A percentile compares a stretch with the other conserved stretches of the same genome.
These are phyloP conservation scores for Debaryomyces singareniensis DNA, from an alignment of 1,139 yeast species.

Conservation along the genomic window DNA sequence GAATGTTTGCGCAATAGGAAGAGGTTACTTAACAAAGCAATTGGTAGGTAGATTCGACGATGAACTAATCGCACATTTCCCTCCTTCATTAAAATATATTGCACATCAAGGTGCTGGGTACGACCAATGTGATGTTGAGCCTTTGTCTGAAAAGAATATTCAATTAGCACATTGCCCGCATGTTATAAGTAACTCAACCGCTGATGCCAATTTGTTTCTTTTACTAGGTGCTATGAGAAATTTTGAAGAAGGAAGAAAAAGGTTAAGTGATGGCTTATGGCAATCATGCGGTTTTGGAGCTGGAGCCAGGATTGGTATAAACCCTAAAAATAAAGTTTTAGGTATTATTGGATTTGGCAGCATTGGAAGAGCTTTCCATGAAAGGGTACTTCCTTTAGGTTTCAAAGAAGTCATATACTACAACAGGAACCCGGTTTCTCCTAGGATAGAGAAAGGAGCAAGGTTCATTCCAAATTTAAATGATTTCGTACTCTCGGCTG, in stretches of 20 bases:
- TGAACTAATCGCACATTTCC: conserved; percentile 51
- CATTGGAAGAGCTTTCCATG: conserved; percentile 53
- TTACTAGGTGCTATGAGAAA: conserved; percentile 59
- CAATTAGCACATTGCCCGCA: conserved; percentile 60
- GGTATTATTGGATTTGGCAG: conserved; percentile 65
- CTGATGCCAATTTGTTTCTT: conserved; percentile 59
- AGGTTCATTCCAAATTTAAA: conserved; percentile 48
- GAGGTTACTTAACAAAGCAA: conserved; percentile 35
- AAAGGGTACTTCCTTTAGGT: conserved; percentile 50
- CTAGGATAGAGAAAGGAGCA: conserved; percentile 46
- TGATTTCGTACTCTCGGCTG: conserved; percentile 41
- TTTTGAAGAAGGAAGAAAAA: conserved; percentile 31
- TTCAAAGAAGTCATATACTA: conserved; percentile 46
- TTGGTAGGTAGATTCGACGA: conserved; percentile 63
- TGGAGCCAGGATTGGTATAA: conserved; percentile 14
- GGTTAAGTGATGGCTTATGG: conserved; percentile 51
- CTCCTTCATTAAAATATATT: conserved; percentile 50
- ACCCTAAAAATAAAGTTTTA: conserved; percentile 49
- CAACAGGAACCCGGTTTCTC: conserved; percentile 41
- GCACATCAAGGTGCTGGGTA: conserved; percentile 84
- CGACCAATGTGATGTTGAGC: conserved; percentile 56
- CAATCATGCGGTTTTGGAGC: conserved; percentile 12
- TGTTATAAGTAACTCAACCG: conserved; percentile 68
- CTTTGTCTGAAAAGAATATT: conserved; percentile 36
- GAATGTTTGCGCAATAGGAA: conserved; percentile 34